Base-by-base conservation (phyloP, 495 filamentous ascomycete species). In the Trichoderma gamsii region DNA sequence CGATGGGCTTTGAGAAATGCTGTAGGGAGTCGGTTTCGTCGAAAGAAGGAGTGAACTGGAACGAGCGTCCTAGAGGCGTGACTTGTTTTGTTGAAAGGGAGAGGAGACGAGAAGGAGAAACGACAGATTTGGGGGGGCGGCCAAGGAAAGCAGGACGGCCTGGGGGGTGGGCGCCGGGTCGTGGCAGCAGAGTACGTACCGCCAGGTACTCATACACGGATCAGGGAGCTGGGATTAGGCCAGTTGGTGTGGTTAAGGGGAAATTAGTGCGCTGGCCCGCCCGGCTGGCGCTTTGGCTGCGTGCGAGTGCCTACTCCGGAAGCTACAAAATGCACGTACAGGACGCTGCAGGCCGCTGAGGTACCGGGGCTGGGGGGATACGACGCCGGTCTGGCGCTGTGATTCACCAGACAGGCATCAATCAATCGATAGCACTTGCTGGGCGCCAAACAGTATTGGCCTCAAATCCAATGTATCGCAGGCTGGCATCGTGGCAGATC, bases 61-160 rank as follows among this genome's bases (percentile, higher is more conserved):
- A 66, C 65, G 65, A 66, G 65, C 65, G 65, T 66, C 41, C 27
- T 66, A 43, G 51, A 51, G 65, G 65, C 41, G 65, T 66, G 65
- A 46, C 43, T 46, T 66, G 65, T 66, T 66, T 66, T 66, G 65
- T 66, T 66, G 65, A 51, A 66, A 66, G 65, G 43, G 38, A 49
- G 65, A 51, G 27, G 63, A 41, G 65, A 66, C 65, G 43, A 51
- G 41, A 32, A 66, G 65, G 65, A 66, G 65, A 66, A 25, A 51
- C 41, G 44, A 21, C 41, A 51, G 65, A 65, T 41, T 41, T 41
- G 65, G 43, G 65, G 13, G 64, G 23, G 35, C 35, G 64, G 25
- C 15, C 63, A 32, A 41, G 23, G 35, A 11, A 29, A 16, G 64
- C 23, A 43, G 23, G 41, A 38, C 23, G 18, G 63, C 35, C 35